Percentiles rank a stretch among this genome's conserved stretches.
These are phyloP conservation scores for Ceratobasidium sp. DNA, from an alignment of 1,284 basidiomycete species.

Conservation along the genomic window DNA sequence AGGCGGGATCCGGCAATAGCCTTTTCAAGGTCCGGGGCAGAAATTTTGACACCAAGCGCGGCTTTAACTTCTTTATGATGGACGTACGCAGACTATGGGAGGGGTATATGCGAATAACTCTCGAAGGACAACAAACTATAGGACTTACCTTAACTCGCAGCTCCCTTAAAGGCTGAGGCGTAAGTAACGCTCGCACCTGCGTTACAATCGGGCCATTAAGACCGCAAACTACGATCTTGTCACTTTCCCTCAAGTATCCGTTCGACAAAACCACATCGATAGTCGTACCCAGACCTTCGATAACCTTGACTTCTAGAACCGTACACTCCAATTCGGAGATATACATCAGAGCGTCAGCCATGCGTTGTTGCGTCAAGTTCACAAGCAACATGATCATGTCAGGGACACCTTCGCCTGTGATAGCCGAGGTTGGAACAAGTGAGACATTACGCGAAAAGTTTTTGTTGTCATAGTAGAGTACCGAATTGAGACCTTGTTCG, in stretches of 20 bases:
- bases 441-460: constrained; percentile 95
- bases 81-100: constrained; percentile 92
- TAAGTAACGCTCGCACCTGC: constrained; percentile 93
- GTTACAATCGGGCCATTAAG: constrained; percentile 98
- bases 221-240: constrained; percentile 97
- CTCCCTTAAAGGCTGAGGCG: constrained; percentile 97
- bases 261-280: constrained; percentile 98
- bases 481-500: constrained; percentile 96
- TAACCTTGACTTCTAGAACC: constrained; percentile 99
- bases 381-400: constrained; percentile 99
- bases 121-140: background rate
- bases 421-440: constrained; percentile 96
- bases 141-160: constrained; percentile 89
- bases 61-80: constrained; percentile 99
- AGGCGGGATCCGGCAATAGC: constrained; percentile 98
- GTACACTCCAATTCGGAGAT: constrained; percentile 98
- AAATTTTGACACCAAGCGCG: constrained; percentile 96
- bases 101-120: constrained; percentile 36
- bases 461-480: constrained; percentile 98
- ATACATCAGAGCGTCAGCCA: constrained; percentile 99
- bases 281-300: constrained; percentile 98
- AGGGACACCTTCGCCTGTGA: constrained; percentile 99
- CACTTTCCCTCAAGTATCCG: constrained; percentile 92
- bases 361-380: constrained; percentile 97
- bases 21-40: constrained; percentile 96